phyloP scores from a whole-genome alignment of 2,329 filamentous ascomycete genomes.

The Colletotrichum australisinense region DNA sequence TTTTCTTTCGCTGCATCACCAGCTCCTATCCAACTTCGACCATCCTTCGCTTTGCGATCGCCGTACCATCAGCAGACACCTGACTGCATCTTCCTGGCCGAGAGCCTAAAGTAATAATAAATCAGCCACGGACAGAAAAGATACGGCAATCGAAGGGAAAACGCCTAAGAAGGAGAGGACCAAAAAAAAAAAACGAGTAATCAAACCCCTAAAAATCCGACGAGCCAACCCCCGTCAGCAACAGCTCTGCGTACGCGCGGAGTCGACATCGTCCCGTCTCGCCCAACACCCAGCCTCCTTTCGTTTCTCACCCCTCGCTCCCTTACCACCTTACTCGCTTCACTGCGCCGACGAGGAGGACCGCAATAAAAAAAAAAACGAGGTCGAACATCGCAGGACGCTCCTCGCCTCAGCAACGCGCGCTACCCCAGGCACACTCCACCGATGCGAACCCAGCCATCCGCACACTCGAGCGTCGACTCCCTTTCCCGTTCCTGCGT shows the following conservation, averaged over 20 bases:
- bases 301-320: conserved; percentile 29
- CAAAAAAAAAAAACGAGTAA: conserved; percentile 8
- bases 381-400: conserved; percentile 47
- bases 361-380: conserved; percentile 49
- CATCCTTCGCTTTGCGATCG: background rate
- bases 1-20: background rate
- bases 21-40: conserved; percentile 2
- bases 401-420: conserved; percentile 40
- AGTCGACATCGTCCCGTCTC: conserved; percentile 30
- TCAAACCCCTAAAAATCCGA: conserved; percentile 25
- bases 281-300: conserved; percentile 31
- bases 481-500: conserved; percentile 43
- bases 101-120: conserved; percentile 27
- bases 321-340: conserved; percentile 32
- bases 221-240: conserved; percentile 34
- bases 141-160: conserved; percentile 7
- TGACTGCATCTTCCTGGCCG: background rate
- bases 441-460: conserved; percentile 59
- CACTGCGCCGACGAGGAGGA: conserved; percentile 33
- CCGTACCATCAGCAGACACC: conserved; percentile 4
- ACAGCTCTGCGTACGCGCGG: conserved; percentile 28
- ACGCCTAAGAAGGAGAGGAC: background rate
- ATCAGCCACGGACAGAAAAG: conserved; percentile 18
- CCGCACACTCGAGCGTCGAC: conserved; percentile 50
- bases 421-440: conserved; percentile 44